Conservation (phyloP, 306 rosid species). For the Prunus mume region DNA sequence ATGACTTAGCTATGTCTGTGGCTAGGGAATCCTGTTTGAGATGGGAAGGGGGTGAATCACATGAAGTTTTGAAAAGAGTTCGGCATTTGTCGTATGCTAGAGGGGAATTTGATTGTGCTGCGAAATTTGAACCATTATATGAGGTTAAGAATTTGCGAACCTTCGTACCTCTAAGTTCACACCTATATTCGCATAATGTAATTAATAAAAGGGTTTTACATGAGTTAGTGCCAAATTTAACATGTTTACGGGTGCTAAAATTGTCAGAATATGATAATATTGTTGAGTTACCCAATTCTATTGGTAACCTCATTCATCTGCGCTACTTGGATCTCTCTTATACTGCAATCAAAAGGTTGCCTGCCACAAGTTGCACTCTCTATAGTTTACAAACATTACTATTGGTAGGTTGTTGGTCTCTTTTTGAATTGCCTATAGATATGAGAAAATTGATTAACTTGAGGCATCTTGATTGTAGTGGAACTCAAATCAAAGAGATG, state of each 20-base stretch:
- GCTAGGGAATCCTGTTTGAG: too few species aligned
- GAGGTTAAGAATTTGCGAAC: too few species aligned
- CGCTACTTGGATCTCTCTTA: not conserved
- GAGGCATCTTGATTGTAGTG: too few species aligned
- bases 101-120: too few species aligned
- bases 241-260: not conserved
- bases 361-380: not conserved
- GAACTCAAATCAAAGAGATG: too few species aligned
- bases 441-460: not conserved
- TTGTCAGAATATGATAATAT: not conserved
- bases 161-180: too few species aligned
- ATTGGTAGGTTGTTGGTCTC: not conserved
- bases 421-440: slow-evolving; percentile 5
- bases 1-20: too few species aligned
- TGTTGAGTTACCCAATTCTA: not conserved
- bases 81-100: too few species aligned
- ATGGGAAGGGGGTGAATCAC: too few species aligned
- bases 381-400: slow-evolving; percentile 16
- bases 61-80: too few species aligned
- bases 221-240: not conserved
- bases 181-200: accelerated
- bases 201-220: not conserved
- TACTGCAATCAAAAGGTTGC: not conserved
- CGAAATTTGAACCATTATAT: too few species aligned
- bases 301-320: not conserved